Evolutionary conservation across 2,329 filamentous ascomycete genomes (phyloP).

Genomic region (Arthrinium phaeospermum): DNA sequence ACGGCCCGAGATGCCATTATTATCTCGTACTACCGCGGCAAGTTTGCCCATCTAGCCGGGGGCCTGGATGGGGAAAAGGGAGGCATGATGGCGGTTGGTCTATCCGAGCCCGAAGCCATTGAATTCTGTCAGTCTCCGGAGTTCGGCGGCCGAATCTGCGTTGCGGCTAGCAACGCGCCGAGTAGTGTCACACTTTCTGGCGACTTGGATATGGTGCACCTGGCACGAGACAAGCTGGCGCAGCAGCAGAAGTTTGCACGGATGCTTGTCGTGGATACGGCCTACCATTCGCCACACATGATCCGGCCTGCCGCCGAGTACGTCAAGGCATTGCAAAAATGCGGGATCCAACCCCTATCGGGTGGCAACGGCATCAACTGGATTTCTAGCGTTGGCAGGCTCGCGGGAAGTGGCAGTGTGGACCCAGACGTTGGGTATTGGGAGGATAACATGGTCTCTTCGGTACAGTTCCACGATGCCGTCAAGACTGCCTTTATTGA

Average conservation of each 20-base stretch:
- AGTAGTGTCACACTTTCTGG: conserved; percentile 37
- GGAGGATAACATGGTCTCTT: conserved; percentile 46
- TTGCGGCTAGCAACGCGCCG: conserved; percentile 39
- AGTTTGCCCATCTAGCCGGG: conserved; percentile 31
- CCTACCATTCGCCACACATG: conserved; percentile 59
- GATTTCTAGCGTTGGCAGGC: conserved; percentile 48
- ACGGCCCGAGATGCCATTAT: conserved; percentile 37
- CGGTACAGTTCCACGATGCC: conserved; percentile 48
- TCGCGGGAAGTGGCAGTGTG: conserved; percentile 24
- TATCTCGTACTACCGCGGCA: conserved; percentile 39
- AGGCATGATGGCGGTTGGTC: conserved; percentile 36
- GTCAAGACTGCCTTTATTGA: conserved; percentile 30
- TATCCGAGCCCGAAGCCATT: conserved; percentile 35
- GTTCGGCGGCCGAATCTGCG: conserved; percentile 31
- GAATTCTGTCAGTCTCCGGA: conserved; percentile 29
- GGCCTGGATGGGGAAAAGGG: conserved; percentile 33
- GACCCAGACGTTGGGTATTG: conserved; percentile 42
- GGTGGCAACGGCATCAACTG: conserved; percentile 38
- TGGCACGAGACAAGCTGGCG: conserved; percentile 29
- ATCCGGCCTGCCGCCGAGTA: conserved; percentile 41
- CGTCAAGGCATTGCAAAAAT: conserved; percentile 35
- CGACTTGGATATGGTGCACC: conserved; percentile 31
- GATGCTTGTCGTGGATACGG: conserved; percentile 48
- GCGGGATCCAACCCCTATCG: conserved; percentile 33
- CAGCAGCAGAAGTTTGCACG: conserved; percentile 39